Base-by-base conservation (phyloP, 345 rosid genomes). In the Raphanus sativus region DNA sequence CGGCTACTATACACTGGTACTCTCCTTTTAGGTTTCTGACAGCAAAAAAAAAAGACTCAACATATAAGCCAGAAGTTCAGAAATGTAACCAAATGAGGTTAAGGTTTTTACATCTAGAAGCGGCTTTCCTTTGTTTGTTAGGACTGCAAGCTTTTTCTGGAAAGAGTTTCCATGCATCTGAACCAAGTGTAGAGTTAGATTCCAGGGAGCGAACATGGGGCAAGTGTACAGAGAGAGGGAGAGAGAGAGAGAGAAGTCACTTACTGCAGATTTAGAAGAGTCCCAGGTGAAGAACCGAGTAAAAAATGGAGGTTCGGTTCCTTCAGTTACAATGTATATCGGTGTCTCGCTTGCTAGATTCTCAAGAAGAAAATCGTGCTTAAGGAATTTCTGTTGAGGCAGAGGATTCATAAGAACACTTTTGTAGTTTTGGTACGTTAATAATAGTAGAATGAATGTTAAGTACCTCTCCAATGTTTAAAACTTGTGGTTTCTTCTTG, bases 131-230 rank as follows among this genome's bases (percentile, higher is more conserved):
- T 95, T 97, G 78, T 83, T 84, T 83, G 89, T 96, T 65, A 96
- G 81, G 8, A 96, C 83, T 17, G 91, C 81, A 77, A 96, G 97
- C 79, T 88, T 96, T 83, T 93, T 85, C 82, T 96, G 98, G 84
- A 87, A 96, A 52, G 99, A 93, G 83, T 96, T 86, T 76, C 99
- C 99, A 81, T 83, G 95, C 91, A 96, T 90, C 99, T 96, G 91
- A 77, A 75, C 55, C 58, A 74, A 58, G 34, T 9, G 6, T 52
- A 52, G 25, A 50, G 55, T 50, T 50, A 50, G 54, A 45, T 45
- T 45, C 6, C 54, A 45, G 55, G 55, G 21, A 50, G 54, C 6
- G 50, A 11, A 4, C 4, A 68, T 30, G 40, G 48, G 77, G 62
- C 69, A 61, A 71, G 21, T 40, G 70, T 62, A 56, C 2, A 45